phyloP scores from a whole-genome alignment of 768 basidiomycete genomes.

The Dentipellis fragilis region DNA sequence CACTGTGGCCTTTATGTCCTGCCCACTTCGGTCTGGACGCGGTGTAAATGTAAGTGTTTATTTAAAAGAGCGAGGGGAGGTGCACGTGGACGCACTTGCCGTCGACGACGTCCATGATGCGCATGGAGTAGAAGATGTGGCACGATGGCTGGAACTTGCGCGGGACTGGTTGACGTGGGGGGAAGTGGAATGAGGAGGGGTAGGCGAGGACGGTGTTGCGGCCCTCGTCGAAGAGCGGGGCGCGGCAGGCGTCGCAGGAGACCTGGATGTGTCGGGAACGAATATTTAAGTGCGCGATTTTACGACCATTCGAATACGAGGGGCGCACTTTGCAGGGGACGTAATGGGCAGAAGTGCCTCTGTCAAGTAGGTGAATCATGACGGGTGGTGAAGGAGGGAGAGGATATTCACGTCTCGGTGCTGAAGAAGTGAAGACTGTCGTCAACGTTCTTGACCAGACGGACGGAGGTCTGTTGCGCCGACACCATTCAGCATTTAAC shows the following conservation, averaged over 20 bases:
- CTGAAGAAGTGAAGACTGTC: slow-evolving; percentile 23
- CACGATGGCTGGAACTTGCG: slow-evolving; percentile 19
- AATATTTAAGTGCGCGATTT: no score
- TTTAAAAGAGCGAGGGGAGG: not conserved
- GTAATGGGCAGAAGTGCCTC: slow-evolving; percentile 14
- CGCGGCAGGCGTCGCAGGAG: slow-evolving; percentile 22
- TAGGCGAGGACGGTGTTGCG: slow-evolving; percentile 23
- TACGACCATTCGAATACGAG: no score
- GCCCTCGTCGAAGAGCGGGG: slow-evolving; percentile 25
- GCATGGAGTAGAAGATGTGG: slow-evolving; percentile 21
- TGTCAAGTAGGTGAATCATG: not conserved
- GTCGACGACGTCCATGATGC: slow-evolving; percentile 22
- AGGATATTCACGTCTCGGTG: slow-evolving; percentile 10
- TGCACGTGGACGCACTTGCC: slow-evolving; percentile 9
- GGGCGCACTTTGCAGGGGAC: slow-evolving; percentile 25
- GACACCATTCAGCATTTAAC: not conserved
- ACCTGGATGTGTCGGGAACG: no score
- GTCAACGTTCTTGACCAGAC: slow-evolving; percentile 19
- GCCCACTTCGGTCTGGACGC: slow-evolving; percentile 17
- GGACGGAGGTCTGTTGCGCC: slow-evolving; percentile 18
- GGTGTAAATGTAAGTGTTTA: not conserved
- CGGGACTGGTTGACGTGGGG: slow-evolving; percentile 15
- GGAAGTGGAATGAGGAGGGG: slow-evolving; percentile 21
- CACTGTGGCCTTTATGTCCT: slow-evolving; percentile 21
- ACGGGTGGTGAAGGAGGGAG: not conserved